Evolutionary conservation across 2,329 filamentous ascomycete genomes (phyloP).

Genomic region (Plectosphaerella sp.): DNA sequence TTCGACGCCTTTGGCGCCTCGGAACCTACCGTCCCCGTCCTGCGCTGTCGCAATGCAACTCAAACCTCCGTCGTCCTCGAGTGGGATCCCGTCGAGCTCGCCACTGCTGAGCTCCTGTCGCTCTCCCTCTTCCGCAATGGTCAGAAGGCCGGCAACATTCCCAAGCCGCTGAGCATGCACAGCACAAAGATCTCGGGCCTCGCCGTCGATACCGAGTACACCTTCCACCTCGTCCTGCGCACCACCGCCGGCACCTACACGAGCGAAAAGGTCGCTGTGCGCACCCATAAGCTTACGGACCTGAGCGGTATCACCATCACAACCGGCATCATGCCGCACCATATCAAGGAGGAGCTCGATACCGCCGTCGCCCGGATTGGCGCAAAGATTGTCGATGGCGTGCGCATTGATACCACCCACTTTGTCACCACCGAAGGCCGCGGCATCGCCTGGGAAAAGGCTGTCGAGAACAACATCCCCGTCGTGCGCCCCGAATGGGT

Average conservation of each 20-base stretch:
- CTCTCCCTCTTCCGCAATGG: slow-evolving; percentile 92
- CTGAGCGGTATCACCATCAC: slow-evolving; percentile 93
- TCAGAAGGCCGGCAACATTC: slow-evolving; percentile 93
- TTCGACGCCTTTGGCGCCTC: slow-evolving; percentile 78
- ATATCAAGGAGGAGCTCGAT: slow-evolving; percentile 67
- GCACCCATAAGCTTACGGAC: slow-evolving; percentile 98
- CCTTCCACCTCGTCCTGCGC: slow-evolving; percentile 85
- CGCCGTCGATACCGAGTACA: slow-evolving; percentile 94
- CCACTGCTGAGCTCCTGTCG: slow-evolving; percentile 85
- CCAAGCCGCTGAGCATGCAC: slow-evolving; percentile 78
- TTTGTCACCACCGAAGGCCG: slow-evolving; percentile 95
- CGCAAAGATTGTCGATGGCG: slow-evolving; percentile 82
- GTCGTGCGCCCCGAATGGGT: slow-evolving; percentile 97
- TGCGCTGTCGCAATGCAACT: slow-evolving; percentile 93
- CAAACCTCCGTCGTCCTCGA: slow-evolving; percentile 98
- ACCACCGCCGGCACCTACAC: slow-evolving; percentile 85
- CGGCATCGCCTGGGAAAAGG: slow-evolving; percentile 90
- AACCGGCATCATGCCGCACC: slow-evolving; percentile 74
- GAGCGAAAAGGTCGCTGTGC: slow-evolving; percentile 78
- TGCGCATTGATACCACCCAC: slow-evolving; percentile 96
- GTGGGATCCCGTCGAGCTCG: slow-evolving; percentile 93
- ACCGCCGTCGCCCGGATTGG: slow-evolving; percentile 82
- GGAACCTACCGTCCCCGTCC: slow-evolving; percentile 69
- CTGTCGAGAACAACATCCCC: slow-evolving; percentile 95
- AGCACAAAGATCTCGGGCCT: slow-evolving; percentile 96